Evolutionary conservation across 2,329 filamentous ascomycete genomes (phyloP).

Genomic region (Diaporthe eres): DNA sequence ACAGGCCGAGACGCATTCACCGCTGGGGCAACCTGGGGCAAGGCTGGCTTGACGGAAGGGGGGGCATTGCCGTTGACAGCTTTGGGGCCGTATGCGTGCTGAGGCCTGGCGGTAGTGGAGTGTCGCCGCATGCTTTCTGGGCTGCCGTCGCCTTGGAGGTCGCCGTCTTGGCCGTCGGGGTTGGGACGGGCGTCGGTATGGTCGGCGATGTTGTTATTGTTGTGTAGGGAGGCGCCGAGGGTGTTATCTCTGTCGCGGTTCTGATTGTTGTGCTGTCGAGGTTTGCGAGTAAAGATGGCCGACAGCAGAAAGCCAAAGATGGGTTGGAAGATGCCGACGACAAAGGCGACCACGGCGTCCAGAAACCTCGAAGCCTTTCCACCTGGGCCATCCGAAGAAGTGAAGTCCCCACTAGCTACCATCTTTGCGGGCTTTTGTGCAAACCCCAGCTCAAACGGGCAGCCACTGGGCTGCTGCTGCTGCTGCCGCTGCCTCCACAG

Average conservation of each 20-base stretch:
- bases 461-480: constrained; percentile 34
- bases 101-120: constrained; percentile 1
- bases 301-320: constrained; percentile 33
- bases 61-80: not conserved
- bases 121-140: constrained; percentile 33
- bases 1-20: not conserved
- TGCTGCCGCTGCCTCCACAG: constrained; percentile 1
- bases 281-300: constrained; percentile 33
- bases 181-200: not conserved
- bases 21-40: not conserved
- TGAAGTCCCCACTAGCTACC: constrained; percentile 32
- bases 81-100: constrained; percentile 12
- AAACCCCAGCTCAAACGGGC: constrained; percentile 7
- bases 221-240: not conserved
- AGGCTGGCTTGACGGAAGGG: constrained; percentile 14
- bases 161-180: constrained; percentile 12
- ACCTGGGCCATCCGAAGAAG: constrained; percentile 35
- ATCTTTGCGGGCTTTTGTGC: constrained; percentile 31
- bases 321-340: constrained; percentile 40
- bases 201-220: not conserved
- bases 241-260: constrained; percentile 24
- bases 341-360: constrained; percentile 36
- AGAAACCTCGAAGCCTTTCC: constrained; percentile 36
- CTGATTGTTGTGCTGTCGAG: constrained; percentile 26
- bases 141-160: constrained; percentile 22